Conservation (phyloP, 108 stramenopile genomes). For the Mediolabrus comicus region DNA sequence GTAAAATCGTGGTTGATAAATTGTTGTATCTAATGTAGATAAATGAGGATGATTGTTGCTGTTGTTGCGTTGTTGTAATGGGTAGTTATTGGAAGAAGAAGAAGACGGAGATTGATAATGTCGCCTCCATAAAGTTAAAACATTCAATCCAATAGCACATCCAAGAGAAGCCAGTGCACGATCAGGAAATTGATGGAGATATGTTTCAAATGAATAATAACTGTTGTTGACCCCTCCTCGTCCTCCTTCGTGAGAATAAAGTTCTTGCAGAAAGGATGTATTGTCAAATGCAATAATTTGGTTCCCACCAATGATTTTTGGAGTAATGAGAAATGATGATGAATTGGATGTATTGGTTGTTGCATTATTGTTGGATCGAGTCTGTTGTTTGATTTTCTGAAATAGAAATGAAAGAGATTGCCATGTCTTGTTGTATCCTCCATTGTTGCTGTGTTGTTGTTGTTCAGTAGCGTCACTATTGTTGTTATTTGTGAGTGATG, state of each 20-base stretch:
- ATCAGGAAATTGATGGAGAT: constrained; percentile 41
- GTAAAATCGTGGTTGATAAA: constrained; percentile 41
- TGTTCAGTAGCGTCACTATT: constrained; percentile 15
- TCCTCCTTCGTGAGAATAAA: constrained; percentile 16
- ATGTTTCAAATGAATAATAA: constrained; percentile 29
- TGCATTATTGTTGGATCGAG: not conserved
- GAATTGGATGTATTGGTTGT: not conserved
- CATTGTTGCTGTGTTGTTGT: constrained; percentile 1
- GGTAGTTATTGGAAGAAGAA: not conserved
- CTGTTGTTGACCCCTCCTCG: not conserved
- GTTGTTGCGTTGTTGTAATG: not conserved
- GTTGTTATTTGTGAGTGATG: not conserved
- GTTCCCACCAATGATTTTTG: constrained; percentile 34
- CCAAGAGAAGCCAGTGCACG: constrained; percentile 40
- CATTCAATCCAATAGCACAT: constrained; percentile 42
- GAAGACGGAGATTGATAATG: constrained; percentile 5
- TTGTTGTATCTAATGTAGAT: constrained; percentile 18
- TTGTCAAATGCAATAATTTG: constrained; percentile 35
- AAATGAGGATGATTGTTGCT: constrained; percentile 22
- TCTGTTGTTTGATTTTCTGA: constrained; percentile 10
- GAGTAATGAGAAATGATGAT: constrained; percentile 4
- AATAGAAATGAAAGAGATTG: constrained; percentile 39
- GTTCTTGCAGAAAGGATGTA: constrained; percentile 29
- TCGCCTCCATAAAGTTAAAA: constrained; percentile 36
- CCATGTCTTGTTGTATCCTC: constrained; percentile 16